These are phyloP conservation scores for Auriscalpium orientale DNA, from an alignment of 768 basidiomycete species.

Conservation along the genomic window DNA sequence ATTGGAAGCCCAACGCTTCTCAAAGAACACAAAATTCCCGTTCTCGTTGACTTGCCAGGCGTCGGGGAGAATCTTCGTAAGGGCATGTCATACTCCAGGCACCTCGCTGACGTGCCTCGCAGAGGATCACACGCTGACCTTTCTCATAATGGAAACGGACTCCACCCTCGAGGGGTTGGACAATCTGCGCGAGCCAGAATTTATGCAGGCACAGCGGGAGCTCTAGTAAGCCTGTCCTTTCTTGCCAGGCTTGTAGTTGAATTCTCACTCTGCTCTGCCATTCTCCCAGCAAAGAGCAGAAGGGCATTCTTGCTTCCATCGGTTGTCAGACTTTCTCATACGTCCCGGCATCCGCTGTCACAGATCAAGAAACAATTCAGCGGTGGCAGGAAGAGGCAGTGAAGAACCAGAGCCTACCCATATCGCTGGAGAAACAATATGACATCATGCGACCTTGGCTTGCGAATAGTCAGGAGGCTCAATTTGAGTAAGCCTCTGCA, in stretches of 20 bases:
- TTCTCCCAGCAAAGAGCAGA: background rate
- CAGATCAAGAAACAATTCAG: background rate
- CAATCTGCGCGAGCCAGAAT: conserved; percentile 6
- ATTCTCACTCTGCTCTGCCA: too few relatives aligned
- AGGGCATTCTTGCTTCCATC: background rate
- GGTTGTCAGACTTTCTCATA: background rate
- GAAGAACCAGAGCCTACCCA: background rate
- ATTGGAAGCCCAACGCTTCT: conserved; percentile 22
- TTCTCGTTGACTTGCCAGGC: conserved; percentile 26
- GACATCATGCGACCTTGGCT: background rate
- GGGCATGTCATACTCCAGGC: conserved; percentile 1
- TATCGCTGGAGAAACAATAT: background rate
- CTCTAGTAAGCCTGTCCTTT: conserved; percentile 9
- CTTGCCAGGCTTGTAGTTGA: too few relatives aligned
- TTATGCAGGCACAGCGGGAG: conserved; percentile 5
- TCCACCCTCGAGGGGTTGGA: conserved; percentile 13
- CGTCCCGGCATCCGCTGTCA: background rate
- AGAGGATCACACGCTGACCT: conserved; percentile 14
- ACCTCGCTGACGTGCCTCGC: background rate
- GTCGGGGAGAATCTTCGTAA: conserved; percentile 32
- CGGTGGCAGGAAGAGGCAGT: background rate
- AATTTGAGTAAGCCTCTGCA: conserved; percentile 14
- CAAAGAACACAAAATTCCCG: conserved; percentile 18
- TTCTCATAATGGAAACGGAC: conserved; percentile 10
- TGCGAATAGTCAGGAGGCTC: background rate